Evolutionary conservation across 2,329 filamentous ascomycete genomes (phyloP).

Genomic region (Botrytis deweyae): DNA sequence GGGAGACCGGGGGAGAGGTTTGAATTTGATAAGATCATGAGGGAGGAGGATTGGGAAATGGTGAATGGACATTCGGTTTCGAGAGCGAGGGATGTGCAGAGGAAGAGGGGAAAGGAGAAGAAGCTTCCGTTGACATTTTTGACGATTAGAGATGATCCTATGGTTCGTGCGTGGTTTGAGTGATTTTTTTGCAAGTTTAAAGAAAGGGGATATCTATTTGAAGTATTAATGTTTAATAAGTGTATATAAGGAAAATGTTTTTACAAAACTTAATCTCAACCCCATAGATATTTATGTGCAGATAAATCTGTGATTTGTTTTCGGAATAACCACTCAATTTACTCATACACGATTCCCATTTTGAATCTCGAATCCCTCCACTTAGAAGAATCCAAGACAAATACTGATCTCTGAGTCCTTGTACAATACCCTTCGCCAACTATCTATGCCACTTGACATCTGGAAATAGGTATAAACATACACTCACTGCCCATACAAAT

Average conservation of each 20-base stretch:
- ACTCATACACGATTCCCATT: neutral
- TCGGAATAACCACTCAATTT: neutral
- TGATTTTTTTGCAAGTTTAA: neutral
- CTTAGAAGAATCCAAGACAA: neutral
- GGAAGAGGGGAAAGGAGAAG: neutral
- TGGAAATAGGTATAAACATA: neutral
- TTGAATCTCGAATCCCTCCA: neutral
- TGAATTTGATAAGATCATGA: neutral
- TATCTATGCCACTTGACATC: neutral
- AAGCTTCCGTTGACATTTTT: neutral
- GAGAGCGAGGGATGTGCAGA: neutral
- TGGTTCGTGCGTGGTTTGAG: neutral
- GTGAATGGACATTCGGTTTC: neutral
- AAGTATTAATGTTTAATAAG: neutral
- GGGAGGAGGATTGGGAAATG: neutral
- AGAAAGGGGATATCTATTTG: neutral
- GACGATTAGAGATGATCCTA: neutral
- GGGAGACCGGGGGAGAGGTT: neutral
- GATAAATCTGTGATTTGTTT: neutral
- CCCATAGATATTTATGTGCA: neutral
- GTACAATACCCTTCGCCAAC: neutral
- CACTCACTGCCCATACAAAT: neutral
- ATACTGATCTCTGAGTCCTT: neutral
- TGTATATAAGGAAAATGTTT: neutral
- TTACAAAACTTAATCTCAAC: too few species aligned